phyloP scores from a whole-genome alignment of 352 stramenopile genomes.

The Thalassiosira hispida region DNA sequence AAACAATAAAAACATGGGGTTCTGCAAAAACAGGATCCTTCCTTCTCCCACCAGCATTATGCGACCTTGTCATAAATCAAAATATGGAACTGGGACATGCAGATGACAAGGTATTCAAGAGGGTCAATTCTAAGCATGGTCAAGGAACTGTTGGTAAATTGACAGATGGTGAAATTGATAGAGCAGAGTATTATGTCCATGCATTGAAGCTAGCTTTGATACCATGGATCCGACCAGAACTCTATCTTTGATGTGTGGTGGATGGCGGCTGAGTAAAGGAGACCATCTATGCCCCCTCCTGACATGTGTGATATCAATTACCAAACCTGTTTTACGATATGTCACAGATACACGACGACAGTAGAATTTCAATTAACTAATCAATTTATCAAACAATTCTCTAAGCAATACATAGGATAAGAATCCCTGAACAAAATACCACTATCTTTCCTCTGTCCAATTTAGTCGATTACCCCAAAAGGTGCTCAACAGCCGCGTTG shows the following conservation, averaged over 20 bases:
- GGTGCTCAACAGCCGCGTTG: slow-evolving; percentile 55
- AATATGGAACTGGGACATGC: slow-evolving; percentile 87
- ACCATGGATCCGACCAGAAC: slow-evolving; percentile 78
- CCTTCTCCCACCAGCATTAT: slow-evolving; percentile 75
- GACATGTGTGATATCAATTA: too few relatives aligned
- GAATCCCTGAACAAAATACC: neutral
- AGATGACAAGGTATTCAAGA: slow-evolving; percentile 83
- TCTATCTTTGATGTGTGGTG: too few relatives aligned
- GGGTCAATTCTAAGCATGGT: slow-evolving; percentile 83
- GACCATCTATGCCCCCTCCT: too few relatives aligned
- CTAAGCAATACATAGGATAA: neutral
- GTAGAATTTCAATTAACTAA: neutral
- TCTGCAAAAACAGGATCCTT: slow-evolving; percentile 83
- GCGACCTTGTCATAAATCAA: slow-evolving; percentile 68
- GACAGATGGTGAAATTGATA: slow-evolving; percentile 82
- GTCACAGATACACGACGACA: too few relatives aligned
- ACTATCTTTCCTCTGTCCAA: neutral
- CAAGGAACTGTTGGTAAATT: slow-evolving; percentile 83
- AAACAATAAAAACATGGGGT: slow-evolving; percentile 57
- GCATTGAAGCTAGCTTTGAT: slow-evolving; percentile 83
- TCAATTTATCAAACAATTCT: slow-evolving; percentile 11
- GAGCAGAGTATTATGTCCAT: slow-evolving; percentile 85
- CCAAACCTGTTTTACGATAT: too few relatives aligned
- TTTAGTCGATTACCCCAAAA: slow-evolving; percentile 43
- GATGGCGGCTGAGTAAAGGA: too few relatives aligned